Percentiles rank a stretch among this genome's conserved stretches.
Evolutionary conservation across 228 moss, liverwort and hornwort genomes (phyloP).

Genomic region (Sphagnum fallax): DNA sequence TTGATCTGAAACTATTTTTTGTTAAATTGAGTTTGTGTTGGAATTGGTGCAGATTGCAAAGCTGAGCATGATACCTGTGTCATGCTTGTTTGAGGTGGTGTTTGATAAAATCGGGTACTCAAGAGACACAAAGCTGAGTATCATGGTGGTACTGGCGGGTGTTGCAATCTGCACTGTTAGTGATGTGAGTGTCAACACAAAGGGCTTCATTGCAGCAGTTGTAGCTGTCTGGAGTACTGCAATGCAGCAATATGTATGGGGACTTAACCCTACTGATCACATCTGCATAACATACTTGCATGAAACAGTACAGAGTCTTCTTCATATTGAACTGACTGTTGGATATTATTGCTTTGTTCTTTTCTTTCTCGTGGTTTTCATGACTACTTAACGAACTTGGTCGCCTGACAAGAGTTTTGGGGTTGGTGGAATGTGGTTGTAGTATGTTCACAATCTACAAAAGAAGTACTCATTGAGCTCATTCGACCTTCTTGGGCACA

Average conservation of each 20-base stretch:
- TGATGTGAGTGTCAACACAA: slow-evolving; percentile 43
- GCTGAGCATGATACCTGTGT: slow-evolving; percentile 55
- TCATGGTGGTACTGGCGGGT: slow-evolving; percentile 35
- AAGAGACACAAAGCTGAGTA: slow-evolving; percentile 46
- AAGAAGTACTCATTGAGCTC: slow-evolving; percentile 48
- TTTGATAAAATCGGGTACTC: slow-evolving; percentile 52
- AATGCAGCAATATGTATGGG: slow-evolving; percentile 36
- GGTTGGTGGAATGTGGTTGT: slow-evolving; percentile 8
- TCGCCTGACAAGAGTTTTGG: not conserved
- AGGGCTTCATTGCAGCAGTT: slow-evolving; percentile 35
- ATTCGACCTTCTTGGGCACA: slow-evolving; percentile 51
- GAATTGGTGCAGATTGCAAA: slow-evolving; percentile 32
- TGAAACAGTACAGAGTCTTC: too few species aligned
- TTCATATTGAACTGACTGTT: too few species aligned
- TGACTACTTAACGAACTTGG: not conserved
- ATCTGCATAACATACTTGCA: too few species aligned
- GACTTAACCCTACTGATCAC: too few species aligned
- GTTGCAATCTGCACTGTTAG: slow-evolving; percentile 48
- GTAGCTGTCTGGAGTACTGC: slow-evolving; percentile 46
- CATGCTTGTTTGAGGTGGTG: slow-evolving; percentile 46
- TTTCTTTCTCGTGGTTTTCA: too few species aligned
- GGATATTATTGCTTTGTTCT: too few species aligned
- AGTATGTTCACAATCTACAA: slow-evolving; percentile 50
- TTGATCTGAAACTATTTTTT: not conserved
- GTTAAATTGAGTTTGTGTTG: not conserved